A percentile compares a stretch with the other conserved stretches of the same genome.
Evolutionary conservation across 345 rosid genomes (phyloP).

Genomic region (Lepidium didymum): DNA sequence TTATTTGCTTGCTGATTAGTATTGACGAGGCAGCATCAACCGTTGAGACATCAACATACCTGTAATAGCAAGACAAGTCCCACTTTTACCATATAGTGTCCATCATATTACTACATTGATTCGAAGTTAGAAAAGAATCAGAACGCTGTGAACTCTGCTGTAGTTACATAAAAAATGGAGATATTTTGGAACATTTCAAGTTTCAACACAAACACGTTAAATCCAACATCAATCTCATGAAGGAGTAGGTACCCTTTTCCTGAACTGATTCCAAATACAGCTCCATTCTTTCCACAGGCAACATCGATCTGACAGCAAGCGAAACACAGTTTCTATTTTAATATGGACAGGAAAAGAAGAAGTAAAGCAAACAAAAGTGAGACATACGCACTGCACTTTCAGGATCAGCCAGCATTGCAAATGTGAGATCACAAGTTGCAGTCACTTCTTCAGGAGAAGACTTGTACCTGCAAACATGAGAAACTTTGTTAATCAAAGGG

Average conservation of each 20-base stretch:
- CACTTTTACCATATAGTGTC: neutral
- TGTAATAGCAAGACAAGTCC: slow-evolving; percentile 23
- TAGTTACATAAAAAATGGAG: neutral
- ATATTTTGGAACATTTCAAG: neutral
- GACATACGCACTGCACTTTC: slow-evolving; percentile 95
- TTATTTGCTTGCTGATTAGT: slow-evolving; percentile 47
- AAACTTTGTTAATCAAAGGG: neutral
- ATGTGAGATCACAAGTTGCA: slow-evolving; percentile 76
- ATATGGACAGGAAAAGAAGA: neutral
- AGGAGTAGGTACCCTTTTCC: slow-evolving; percentile 70
- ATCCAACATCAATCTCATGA: neutral
- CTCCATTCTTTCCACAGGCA: slow-evolving; percentile 86
- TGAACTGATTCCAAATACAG: slow-evolving; percentile 56
- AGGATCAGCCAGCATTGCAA: slow-evolving; percentile 95
- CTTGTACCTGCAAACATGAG: slow-evolving; percentile 44
- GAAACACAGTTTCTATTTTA: slow-evolving; percentile 10
- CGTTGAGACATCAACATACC: slow-evolving; percentile 90
- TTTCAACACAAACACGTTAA: neutral
- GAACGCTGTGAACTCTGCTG: neutral
- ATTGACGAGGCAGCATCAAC: slow-evolving; percentile 80
- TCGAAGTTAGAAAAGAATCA: neutral
- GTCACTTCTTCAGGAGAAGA: slow-evolving; percentile 87
- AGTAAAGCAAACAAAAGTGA: slow-evolving; percentile 15
- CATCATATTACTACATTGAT: neutral
- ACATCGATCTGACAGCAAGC: slow-evolving; percentile 57